Percentiles rank a stretch among this genome's conserved stretches.
These are phyloP conservation scores for Phycomyces nitens DNA, from an alignment of 192 early-diverging fungal genomes.

Conservation along the genomic window DNA sequence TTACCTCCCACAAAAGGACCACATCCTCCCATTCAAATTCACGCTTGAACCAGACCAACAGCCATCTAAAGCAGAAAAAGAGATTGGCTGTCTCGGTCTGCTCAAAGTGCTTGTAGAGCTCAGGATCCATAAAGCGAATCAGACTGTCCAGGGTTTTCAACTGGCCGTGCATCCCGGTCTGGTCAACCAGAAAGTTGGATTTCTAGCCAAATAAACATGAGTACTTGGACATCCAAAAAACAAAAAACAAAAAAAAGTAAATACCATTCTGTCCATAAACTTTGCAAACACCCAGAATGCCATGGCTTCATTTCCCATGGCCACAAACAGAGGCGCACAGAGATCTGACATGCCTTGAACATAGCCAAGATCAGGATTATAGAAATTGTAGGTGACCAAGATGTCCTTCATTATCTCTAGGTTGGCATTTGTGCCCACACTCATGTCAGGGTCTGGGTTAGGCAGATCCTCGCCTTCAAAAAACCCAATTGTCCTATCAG, in stretches of 20 bases:
- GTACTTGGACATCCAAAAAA: background rate
- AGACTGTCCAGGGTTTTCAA: slow-evolving; percentile 73
- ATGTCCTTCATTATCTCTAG: slow-evolving; percentile 89
- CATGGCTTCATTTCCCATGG: slow-evolving; percentile 87
- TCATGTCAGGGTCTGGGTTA: slow-evolving; percentile 43
- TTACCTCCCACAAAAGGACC: slow-evolving; percentile 78
- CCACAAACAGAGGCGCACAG: slow-evolving; percentile 84
- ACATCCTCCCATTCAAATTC: slow-evolving; percentile 91
- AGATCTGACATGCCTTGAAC: slow-evolving; percentile 98
- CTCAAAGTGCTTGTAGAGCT: slow-evolving; percentile 71
- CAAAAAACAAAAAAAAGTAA: background rate
- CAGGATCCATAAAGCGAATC: slow-evolving; percentile 83
- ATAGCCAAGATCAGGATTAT: slow-evolving; percentile 79
- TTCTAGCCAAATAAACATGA: slow-evolving; percentile 36
- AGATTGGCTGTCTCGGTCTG: slow-evolving; percentile 79
- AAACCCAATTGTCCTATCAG: slow-evolving; percentile 80
- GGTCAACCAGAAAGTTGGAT: slow-evolving; percentile 87
- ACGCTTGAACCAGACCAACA: slow-evolving; percentile 94
- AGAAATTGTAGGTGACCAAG: slow-evolving; percentile 86
- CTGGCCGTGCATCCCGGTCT: slow-evolving; percentile 90
- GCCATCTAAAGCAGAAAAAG: slow-evolving; percentile 97
- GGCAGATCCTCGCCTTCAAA: slow-evolving; percentile 67
- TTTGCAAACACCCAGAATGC: slow-evolving; percentile 90
- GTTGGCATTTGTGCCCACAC: slow-evolving; percentile 64
- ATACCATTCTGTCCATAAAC: slow-evolving; percentile 85